phyloP scores from a whole-genome alignment of 148 eudicot genomes.

The Chenopodium album region DNA sequence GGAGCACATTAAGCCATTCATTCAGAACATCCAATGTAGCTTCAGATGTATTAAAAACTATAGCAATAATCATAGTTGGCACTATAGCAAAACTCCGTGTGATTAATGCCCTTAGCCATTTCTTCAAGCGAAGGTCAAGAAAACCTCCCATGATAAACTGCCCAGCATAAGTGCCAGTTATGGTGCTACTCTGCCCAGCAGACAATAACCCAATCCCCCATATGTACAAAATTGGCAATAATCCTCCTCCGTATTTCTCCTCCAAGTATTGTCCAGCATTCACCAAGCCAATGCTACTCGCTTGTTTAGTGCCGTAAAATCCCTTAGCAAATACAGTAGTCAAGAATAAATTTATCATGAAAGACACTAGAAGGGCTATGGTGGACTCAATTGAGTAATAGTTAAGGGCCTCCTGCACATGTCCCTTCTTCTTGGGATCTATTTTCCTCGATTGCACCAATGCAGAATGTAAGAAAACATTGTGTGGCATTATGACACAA shows the following conservation, averaged over 20 bases:
- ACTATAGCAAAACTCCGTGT: constrained; percentile 88
- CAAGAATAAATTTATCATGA: constrained; percentile 70
- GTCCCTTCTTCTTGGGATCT: constrained; percentile 59
- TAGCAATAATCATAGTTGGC: constrained; percentile 79
- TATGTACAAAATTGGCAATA: constrained; percentile 69
- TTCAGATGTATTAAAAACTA: constrained; percentile 67
- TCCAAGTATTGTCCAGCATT: constrained; percentile 82
- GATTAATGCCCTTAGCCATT: constrained; percentile 77
- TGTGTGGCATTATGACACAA: constrained; percentile 87
- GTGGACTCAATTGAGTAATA: constrained; percentile 81
- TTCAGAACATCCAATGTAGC: constrained; percentile 61
- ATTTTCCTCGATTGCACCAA: constrained; percentile 79
- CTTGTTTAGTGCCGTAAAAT: constrained; percentile 62
- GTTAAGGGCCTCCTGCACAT: constrained; percentile 76
- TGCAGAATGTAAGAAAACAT: constrained; percentile 84
- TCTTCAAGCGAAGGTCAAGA: constrained; percentile 65
- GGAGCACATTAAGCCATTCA: constrained; percentile 92
- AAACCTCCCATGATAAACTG: constrained; percentile 93
- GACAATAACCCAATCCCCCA: constrained; percentile 96
- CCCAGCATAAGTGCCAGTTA: constrained; percentile 89
- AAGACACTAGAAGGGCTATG: constrained; percentile 59
- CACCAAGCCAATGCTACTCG: constrained; percentile 61
- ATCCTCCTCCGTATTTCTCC: constrained; percentile 73
- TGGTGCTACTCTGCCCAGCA: constrained; percentile 91
- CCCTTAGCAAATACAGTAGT: constrained; percentile 90